Base-by-base conservation (phyloP, 495 filamentous ascomycete species). In the Hyaloscypha hepaticicola region DNA sequence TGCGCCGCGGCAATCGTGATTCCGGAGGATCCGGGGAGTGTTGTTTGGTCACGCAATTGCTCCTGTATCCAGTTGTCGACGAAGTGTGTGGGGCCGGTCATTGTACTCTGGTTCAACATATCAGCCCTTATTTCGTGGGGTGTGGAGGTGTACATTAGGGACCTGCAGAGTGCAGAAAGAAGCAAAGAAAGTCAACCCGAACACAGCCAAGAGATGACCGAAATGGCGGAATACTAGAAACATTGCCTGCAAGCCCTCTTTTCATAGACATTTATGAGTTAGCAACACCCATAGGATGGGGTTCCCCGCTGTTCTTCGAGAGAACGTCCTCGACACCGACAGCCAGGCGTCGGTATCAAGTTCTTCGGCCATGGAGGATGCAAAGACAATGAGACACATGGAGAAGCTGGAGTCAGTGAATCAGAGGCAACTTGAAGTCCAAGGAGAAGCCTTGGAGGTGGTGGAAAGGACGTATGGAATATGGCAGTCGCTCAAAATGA, bases 401-500 rank as follows among this genome's bases (percentile, higher is more conserved):
- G 50, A 52, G 50, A 52, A 52, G 19, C 6, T 41, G 50, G 19
- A 25, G 21, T 52, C 50, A 52, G 26, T 52, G 6, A 21, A 52
- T 25, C 50, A 7, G 22, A 9, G 53, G 49, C 58, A 67, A 31
- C 60, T 67, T 26, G 48, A 45, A 19, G n/a, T 52, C 9, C 41
- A 55, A 49, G 65, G 65, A 9, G 58, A 63, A 29, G 65, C 53
- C 1, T n/a, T 67, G 11, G 65, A 67, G 45, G 33, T 6, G 21
- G 19, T 29, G 26, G 65, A 63, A 45, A 67, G 55, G 53, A 53
- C 8, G 11, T 48, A 59, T 16, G 45, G 41, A 11, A 51, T 67
- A 27, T 63, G 65, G 60, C 26, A 63, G 27, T 58, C 65, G 0
- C 12, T 67, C 49, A 63, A 55, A 34, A 21, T 58, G 48, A 28